Evolutionary conservation across 495 filamentous ascomycete species (phyloP).

Genomic region (Aspergillus affinis): DNA sequence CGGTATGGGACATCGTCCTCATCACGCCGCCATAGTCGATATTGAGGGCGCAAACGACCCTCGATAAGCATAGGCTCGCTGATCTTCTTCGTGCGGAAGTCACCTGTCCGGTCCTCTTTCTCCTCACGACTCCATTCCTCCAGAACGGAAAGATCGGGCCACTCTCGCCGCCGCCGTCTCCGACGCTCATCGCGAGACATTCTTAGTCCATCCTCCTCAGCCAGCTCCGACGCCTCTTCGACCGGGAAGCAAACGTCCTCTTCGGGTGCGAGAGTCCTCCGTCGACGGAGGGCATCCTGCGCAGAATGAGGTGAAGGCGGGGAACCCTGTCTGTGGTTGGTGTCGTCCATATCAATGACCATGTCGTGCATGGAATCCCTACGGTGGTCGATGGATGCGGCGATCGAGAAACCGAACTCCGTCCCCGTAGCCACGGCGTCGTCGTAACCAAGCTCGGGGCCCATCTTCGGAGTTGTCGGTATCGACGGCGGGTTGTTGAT

Average conservation of each 20-base stretch:
- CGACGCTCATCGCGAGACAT: slow-evolving; percentile 48
- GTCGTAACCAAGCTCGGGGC: slow-evolving; percentile 65
- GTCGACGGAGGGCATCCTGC: slow-evolving; percentile 40
- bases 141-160: slow-evolving; percentile 72
- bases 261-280: slow-evolving; percentile 60
- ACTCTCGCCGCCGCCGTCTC: slow-evolving; percentile 53
- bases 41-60: slow-evolving; percentile 80
- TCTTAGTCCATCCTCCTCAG: slow-evolving; percentile 65
- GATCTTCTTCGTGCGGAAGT: slow-evolving; percentile 85
- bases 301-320: slow-evolving; percentile 35
- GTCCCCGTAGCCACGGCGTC: slow-evolving; percentile 69
- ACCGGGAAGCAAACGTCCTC: slow-evolving; percentile 94
- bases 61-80: slow-evolving; percentile 90
- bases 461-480: slow-evolving; percentile 68
- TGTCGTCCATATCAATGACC: slow-evolving; percentile 59
- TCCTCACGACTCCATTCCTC: slow-evolving; percentile 91
- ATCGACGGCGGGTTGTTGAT: slow-evolving; percentile 97
- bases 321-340: slow-evolving; percentile 28
- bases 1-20: slow-evolving; percentile 91
- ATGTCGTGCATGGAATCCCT: slow-evolving; percentile 43
- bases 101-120: slow-evolving; percentile 85
- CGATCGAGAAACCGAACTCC: slow-evolving; percentile 42
- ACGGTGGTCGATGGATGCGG: slow-evolving; percentile 35
- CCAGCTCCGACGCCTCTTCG: slow-evolving; percentile 73
- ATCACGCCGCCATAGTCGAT: slow-evolving; percentile 75